Base-by-base conservation (phyloP, 1,139 yeast species). In the Martiniozyma asiatica region DNA sequence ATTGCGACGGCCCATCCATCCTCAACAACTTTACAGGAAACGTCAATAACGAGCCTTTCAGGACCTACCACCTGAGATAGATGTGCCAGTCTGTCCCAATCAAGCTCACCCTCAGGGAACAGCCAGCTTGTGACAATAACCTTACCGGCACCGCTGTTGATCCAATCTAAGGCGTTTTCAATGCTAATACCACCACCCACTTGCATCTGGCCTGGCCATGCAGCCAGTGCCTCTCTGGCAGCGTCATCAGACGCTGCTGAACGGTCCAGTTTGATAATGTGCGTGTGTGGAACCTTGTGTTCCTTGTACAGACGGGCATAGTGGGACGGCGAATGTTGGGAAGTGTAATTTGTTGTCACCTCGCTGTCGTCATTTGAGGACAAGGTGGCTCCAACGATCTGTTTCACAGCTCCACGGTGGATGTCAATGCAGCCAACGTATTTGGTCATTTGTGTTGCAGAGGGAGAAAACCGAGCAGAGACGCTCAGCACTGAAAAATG, bases 371-470 rank as follows among this genome's bases (percentile, higher is more conserved):
- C 73, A 39, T 73, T 76, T 9, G 65, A 63, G 0, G 65, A 61
- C 15, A 92, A 62, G 0, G 96, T 80, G 0, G 95, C 94, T 3
- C 98, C 98, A 0, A 92, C 97, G 31, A 89, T 89, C 53, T 89
- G 98, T 50, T 89, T 92, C 39, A 89, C 98, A 42, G 81, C 78
- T 3, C 98, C 98, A 5, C 79, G 69, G 52, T 89, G 98, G 38
- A 89, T 75, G 53, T 89, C 98, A 25, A 89, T 89, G 47, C 98
- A 89, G 1, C 97, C 98, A 49, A 89, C 71, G 56, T 82, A 92
- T 36, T 66, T 65, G 1, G 97, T 87, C 96, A 87, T 87, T 21
- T n/a, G n/a, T n/a, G n/a, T n/a, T n/a, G n/a, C n/a, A n/a, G n/a
- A n/a, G n/a, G n/a, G n/a, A n/a, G n/a, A n/a, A n/a, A n/a, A n/a